Evolutionary conservation across 1,284 basidiomycete genomes (phyloP).

Genomic region (Exsudoporus floridanus): DNA sequence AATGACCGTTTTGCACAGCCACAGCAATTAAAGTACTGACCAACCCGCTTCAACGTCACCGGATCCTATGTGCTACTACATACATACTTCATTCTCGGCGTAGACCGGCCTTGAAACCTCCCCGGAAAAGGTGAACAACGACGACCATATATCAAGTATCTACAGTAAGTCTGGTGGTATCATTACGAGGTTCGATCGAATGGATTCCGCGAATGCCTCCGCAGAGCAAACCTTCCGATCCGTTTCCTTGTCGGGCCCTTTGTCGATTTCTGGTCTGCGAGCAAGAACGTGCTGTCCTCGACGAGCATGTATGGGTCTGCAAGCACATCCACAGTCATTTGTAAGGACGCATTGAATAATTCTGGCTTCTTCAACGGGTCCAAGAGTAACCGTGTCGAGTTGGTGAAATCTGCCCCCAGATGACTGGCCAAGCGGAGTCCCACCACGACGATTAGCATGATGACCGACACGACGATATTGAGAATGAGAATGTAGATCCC

Average conservation of each 20-base stretch:
- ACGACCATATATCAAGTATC: no score
- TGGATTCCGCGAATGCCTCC: neutral
- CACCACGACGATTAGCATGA: slow-evolving; percentile 10
- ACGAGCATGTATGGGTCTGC: slow-evolving; percentile 12
- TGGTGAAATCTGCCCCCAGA: slow-evolving; percentile 12
- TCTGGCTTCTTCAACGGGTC: slow-evolving; percentile 6
- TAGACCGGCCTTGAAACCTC: no score
- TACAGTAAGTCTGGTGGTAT: neutral
- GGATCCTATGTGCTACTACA: no score
- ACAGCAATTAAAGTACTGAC: slow-evolving; percentile 10
- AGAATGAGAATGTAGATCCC: slow-evolving; percentile 9
- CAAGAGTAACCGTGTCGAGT: slow-evolving; percentile 11
- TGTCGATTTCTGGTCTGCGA: neutral
- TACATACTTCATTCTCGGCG: no score
- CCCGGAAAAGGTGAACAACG: no score
- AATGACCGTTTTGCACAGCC: slow-evolving; percentile 21
- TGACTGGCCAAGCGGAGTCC: slow-evolving; percentile 8
- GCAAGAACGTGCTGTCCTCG: neutral
- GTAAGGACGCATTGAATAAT: slow-evolving; percentile 15
- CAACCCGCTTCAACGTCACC: no score
- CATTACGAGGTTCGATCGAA: neutral
- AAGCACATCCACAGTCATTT: slow-evolving; percentile 9
- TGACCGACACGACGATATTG: slow-evolving; percentile 10
- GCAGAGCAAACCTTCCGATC: no score
- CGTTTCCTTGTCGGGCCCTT: neutral